phyloP scores from a whole-genome alignment of 2,329 filamentous ascomycete genomes.

The Claviceps sp. region DNA sequence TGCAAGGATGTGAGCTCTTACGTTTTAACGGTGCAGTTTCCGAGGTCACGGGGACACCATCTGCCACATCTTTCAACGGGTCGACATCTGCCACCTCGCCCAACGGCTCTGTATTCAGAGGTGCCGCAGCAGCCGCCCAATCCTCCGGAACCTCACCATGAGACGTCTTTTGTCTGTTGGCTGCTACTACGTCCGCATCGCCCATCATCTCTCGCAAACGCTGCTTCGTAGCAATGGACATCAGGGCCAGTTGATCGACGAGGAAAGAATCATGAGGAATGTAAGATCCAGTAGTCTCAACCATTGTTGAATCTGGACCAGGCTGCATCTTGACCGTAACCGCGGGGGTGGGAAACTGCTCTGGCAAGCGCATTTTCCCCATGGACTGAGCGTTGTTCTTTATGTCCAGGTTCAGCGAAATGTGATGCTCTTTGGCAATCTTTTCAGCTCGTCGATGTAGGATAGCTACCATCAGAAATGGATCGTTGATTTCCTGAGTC shows the following conservation, averaged over 20 bases:
- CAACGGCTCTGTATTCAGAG: slow-evolving; percentile 27
- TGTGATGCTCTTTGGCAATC: slow-evolving; percentile 43
- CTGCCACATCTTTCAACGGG: slow-evolving; percentile 23
- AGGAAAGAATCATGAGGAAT: slow-evolving; percentile 64
- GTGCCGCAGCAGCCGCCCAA: slow-evolving; percentile 58
- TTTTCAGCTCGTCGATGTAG: slow-evolving; percentile 44
- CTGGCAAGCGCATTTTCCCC: slow-evolving; percentile 35
- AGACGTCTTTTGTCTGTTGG: slow-evolving; percentile 61
- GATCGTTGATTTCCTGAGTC: slow-evolving; percentile 58
- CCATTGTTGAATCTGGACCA: slow-evolving; percentile 48
- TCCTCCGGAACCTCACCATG: slow-evolving; percentile 68
- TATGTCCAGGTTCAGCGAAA: slow-evolving; percentile 41
- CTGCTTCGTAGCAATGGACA: slow-evolving; percentile 75
- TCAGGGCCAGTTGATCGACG: slow-evolving; percentile 67
- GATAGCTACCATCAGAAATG: slow-evolving; percentile 56
- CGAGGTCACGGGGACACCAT: slow-evolving; percentile 28
- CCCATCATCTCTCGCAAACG: slow-evolving; percentile 63
- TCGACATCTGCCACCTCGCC: slow-evolving; percentile 8
- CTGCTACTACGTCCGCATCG: slow-evolving; percentile 59
- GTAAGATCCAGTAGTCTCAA: slow-evolving; percentile 52
- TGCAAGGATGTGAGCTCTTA: slow-evolving; percentile 24
- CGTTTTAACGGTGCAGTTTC: slow-evolving; percentile 45
- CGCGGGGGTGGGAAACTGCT: slow-evolving; percentile 35
- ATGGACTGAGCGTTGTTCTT: slow-evolving; percentile 31
- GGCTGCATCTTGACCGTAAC: slow-evolving; percentile 41